Base-by-base conservation (phyloP, 768 basidiomycete species). In the Neoboletus magnificus region DNA sequence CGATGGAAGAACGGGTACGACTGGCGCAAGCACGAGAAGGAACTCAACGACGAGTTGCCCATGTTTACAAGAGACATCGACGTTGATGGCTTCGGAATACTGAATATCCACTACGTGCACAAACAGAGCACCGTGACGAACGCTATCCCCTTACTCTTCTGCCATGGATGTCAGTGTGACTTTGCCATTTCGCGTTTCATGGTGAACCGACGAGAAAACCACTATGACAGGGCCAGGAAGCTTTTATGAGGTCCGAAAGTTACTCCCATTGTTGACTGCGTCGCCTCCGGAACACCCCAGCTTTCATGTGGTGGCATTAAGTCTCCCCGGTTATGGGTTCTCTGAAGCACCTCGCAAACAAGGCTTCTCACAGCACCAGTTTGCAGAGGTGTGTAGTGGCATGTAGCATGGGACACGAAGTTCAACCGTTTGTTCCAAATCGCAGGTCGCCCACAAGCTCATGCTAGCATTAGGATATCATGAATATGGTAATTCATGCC, bases 311-410 rank as follows among this genome's bases (percentile, higher is more conserved):
- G 81, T 85, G 1, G 80, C 81, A 0, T 51, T 78, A 30, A 79
- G 82, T 56, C 63, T 84, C 22, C 83, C 83, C 8, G 82, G 81
- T 0, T 85, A 70, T 64, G 83, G 81, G 0, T 85, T 83, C 66
- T 84, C 82, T 0, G 75, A 81, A 48, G 80, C 76, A 0, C 77
- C 80, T 0, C 78, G 63, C 51, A 77, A 77, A 65, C 73, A 72
- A 51, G 81, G 82, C 0, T 85, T 15, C 15, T 42, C 41, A 10
- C 23, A 43, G 3, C 3, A 25, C 25, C 16, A 43, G 15, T 25
- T 16, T 23, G 23, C 42, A 43, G 23, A 23, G 15, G 42, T 43
- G 16, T 10, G 42, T 43, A 16, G 25, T 42, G 9, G 16, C 42
- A 43, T 7, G 11, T 43, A 16, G 23, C 23, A 43, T 40, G 11